These are phyloP conservation scores for Claviceps cyperi DNA, from an alignment of 2,329 filamentous ascomycete genomes.

Conservation along the genomic window DNA sequence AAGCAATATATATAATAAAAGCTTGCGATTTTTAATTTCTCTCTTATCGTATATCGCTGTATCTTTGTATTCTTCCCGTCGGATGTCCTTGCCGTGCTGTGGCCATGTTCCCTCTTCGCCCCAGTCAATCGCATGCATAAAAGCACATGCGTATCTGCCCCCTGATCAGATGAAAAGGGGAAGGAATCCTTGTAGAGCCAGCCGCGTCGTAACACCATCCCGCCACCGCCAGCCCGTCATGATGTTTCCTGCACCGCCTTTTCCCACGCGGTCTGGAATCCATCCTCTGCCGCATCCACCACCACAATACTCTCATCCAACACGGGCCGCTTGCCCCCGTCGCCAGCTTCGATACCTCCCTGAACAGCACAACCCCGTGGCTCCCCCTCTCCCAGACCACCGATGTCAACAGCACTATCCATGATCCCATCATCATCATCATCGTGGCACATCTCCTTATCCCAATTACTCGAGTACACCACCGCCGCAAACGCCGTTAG, in stretches of 20 bases:
- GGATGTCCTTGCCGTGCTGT: too few relatives aligned
- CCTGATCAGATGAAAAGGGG: too few relatives aligned
- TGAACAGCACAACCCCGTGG: conserved; percentile 5
- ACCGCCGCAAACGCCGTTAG: conserved; percentile 76
- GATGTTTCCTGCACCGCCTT: conserved; percentile 33
- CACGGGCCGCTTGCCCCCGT: conserved; percentile 22
- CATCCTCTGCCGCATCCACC: conserved; percentile 30
- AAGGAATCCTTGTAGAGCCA: too few relatives aligned
- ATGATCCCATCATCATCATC: conserved; percentile 15
- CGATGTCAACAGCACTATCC: conserved; percentile 22
- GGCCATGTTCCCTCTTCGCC: too few relatives aligned
- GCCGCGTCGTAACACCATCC: too few relatives aligned
- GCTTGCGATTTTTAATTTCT: too few relatives aligned
- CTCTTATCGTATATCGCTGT: too few relatives aligned
- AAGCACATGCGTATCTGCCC: too few relatives aligned
- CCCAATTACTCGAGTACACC: conserved; percentile 76
- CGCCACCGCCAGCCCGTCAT: conserved; percentile 6
- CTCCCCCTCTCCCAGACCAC: conserved; percentile 12
- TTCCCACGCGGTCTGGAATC: conserved; percentile 57
- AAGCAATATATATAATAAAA: too few relatives aligned
- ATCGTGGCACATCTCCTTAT: conserved; percentile 45
- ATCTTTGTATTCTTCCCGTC: too few relatives aligned
- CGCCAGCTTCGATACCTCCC: conserved; percentile 1
- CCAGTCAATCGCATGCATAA: too few relatives aligned
- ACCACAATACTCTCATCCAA: conserved; percentile 31